A percentile compares a stretch with the other conserved stretches of the same genome.
These are phyloP conservation scores for Erythrophleum ivorense DNA, from an alignment of 331 rosid species.

Conservation along the genomic window DNA sequence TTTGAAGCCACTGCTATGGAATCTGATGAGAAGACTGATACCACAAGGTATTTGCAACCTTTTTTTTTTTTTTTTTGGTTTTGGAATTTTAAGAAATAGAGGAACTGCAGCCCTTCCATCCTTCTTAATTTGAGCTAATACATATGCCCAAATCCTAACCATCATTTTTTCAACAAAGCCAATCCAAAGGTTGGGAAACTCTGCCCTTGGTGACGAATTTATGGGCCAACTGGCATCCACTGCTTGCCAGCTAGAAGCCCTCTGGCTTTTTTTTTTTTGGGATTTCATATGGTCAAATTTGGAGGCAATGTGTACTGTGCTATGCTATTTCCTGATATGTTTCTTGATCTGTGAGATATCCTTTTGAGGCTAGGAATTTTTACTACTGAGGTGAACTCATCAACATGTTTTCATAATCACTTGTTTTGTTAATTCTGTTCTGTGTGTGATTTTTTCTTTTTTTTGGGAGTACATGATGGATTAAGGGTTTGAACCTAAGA, in stretches of 20 bases:
- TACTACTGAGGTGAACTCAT: conserved; percentile 3
- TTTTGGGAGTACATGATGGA: background rate
- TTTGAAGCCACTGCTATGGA: conserved; percentile 95
- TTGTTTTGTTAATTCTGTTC: background rate
- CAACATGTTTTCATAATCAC: background rate
- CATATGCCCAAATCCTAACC: background rate
- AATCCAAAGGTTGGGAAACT: background rate
- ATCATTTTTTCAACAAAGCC: background rate
- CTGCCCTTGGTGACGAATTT: background rate
- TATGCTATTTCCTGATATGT: background rate
- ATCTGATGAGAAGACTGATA: conserved; percentile 81
- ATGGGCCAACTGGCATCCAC: background rate
- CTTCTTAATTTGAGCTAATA: background rate
- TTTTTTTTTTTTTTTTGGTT: background rate
- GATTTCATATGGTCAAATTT: background rate
- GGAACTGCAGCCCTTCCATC: background rate
- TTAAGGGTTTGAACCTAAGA: too few relatives aligned
- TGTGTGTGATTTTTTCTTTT: background rate
- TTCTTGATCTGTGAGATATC: conserved; percentile 6
- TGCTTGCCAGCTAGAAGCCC: background rate
- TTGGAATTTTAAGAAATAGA: background rate
- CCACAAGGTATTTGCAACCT: conserved; percentile 66
- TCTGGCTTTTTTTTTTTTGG: background rate
- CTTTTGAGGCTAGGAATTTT: background rate
- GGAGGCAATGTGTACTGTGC: background rate